phyloP scores from a whole-genome alignment of 768 basidiomycete genomes.

The Agaricus subrufescens region DNA sequence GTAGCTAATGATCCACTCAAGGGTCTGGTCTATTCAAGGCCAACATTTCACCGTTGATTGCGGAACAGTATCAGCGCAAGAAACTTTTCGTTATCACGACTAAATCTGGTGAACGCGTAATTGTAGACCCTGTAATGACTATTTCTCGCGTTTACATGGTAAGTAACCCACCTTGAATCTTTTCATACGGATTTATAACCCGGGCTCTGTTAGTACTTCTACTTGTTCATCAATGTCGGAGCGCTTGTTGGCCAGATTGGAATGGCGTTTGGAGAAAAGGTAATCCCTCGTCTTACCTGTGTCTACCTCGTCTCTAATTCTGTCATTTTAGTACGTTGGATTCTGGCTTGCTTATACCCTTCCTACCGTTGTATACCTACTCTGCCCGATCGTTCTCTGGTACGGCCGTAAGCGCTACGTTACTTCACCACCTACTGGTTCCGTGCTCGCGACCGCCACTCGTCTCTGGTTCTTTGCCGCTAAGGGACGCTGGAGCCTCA shows the following conservation, averaged over 20 bases:
- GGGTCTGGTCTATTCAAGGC: slow-evolving; percentile 73
- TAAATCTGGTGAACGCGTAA: slow-evolving; percentile 60
- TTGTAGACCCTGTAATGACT: slow-evolving; percentile 70
- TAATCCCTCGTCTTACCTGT: slow-evolving; percentile 15
- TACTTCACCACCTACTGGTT: slow-evolving; percentile 59
- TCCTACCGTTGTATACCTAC: slow-evolving; percentile 56
- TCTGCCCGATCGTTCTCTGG: slow-evolving; percentile 58
- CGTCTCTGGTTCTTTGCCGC: slow-evolving; percentile 44
- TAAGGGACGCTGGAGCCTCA: slow-evolving; percentile 48
- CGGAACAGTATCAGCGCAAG: slow-evolving; percentile 65
- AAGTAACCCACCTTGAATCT: slow-evolving; percentile 14
- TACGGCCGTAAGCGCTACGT: slow-evolving; percentile 51
- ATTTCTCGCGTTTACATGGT: slow-evolving; percentile 73
- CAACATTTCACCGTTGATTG: slow-evolving; percentile 74
- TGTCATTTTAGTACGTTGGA: slow-evolving; percentile 45
- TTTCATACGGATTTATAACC: not conserved
- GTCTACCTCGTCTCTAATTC: not conserved
- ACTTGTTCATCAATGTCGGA: slow-evolving; percentile 73
- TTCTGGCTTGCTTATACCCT: slow-evolving; percentile 65
- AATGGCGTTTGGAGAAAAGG: slow-evolving; percentile 67
- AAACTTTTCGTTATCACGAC: slow-evolving; percentile 47
- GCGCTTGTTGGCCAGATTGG: slow-evolving; percentile 63
- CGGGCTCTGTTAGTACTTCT: slow-evolving; percentile 44
- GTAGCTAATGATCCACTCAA: slow-evolving; percentile 14
- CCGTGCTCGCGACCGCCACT: slow-evolving; percentile 47